A percentile compares a stretch with the other conserved stretches of the same genome.
Evolutionary conservation across 2,329 filamentous ascomycete species (phyloP).

Genomic region (Ceratocystiopsis minuta): DNA sequence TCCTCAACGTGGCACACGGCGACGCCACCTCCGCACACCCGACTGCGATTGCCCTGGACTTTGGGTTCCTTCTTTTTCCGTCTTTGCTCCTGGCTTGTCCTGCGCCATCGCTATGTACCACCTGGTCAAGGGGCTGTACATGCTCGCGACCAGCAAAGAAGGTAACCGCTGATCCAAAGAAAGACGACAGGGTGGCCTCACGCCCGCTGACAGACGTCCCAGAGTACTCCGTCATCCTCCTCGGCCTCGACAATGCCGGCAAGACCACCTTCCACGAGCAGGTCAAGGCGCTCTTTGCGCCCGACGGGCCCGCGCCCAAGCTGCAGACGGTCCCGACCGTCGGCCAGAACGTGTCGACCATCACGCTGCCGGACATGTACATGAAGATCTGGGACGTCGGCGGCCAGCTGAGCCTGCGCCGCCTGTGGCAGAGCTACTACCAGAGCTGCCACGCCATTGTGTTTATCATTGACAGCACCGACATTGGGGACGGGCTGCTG

Average conservation of each 20-base stretch:
- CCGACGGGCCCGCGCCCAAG: constrained; percentile 42
- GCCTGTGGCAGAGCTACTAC: constrained; percentile 94
- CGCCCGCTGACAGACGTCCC: constrained; percentile 2
- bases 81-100: neutral
- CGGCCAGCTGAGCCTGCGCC: constrained; percentile 73
- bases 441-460: constrained; percentile 87
- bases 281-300: constrained; percentile 73
- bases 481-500: constrained; percentile 70
- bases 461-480: constrained; percentile 90
- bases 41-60: no score
- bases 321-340: constrained; percentile 88
- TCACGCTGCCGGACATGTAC: constrained; percentile 85
- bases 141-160: constrained; percentile 94
- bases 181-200: neutral
- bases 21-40: no score
- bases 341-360: constrained; percentile 88
- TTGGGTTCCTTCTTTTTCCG: neutral
- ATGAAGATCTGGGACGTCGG: constrained; percentile 98
- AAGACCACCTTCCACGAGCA: constrained; percentile 97
- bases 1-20: no score
- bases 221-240: constrained; percentile 95
- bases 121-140: constrained; percentile 83
- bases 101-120: constrained; percentile 55
- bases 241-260: constrained; percentile 93
- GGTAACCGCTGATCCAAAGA: constrained; percentile 27